Conservation (phyloP, 768 basidiomycete species). For the Panaeolus papilionaceus region DNA sequence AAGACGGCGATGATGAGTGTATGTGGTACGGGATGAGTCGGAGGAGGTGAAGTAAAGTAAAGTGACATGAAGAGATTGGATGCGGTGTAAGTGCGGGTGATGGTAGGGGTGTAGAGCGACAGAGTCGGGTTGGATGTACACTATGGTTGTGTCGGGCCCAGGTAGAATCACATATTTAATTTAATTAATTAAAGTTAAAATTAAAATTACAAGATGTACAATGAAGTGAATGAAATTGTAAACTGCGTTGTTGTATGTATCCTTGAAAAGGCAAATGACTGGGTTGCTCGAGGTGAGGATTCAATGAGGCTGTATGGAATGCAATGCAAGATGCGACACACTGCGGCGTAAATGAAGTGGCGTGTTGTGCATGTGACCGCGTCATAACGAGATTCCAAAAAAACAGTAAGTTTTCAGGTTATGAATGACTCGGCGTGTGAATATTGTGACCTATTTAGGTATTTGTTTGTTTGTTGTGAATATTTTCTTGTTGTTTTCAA, state of each 20-base stretch:
- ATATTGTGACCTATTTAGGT: neutral
- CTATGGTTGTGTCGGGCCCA: neutral
- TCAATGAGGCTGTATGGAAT: neutral
- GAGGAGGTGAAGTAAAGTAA: neutral
- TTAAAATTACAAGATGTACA: too few relatives aligned
- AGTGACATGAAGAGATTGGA: neutral
- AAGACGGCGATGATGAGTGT: neutral
- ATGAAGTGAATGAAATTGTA: neutral
- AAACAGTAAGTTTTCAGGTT: neutral
- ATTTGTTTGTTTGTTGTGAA: conserved; percentile 2
- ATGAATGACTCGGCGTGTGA: conserved; percentile 1
- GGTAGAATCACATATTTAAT: neutral
- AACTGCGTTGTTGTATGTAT: neutral
- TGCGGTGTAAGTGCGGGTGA: conserved; percentile 7
- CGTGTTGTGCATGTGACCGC: conserved; percentile 14
- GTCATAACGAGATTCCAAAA: neutral
- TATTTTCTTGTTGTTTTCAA: neutral
- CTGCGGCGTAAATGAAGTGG: neutral
- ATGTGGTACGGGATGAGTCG: neutral
- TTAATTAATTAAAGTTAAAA: neutral
- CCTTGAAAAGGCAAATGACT: neutral
- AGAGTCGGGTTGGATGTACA: neutral
- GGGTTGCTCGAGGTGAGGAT: neutral
- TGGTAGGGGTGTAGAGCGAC: neutral
- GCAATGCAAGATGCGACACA: neutral